Evolutionary conservation across 2,329 filamentous ascomycete species (phyloP).

Genomic region (Colletotrichum melonis): DNA sequence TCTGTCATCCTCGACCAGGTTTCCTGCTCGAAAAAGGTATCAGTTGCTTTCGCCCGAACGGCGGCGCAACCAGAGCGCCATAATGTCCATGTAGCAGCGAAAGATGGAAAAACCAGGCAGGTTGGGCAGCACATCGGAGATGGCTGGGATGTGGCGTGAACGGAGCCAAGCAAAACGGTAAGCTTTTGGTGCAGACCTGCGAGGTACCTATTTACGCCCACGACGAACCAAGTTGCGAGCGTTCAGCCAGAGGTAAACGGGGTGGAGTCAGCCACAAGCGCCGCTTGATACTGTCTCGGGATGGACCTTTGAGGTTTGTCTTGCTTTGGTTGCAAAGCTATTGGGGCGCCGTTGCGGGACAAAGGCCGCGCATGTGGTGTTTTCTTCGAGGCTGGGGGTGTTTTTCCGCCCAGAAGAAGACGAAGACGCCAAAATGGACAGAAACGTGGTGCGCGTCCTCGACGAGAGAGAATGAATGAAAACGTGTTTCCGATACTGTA

Average conservation of each 20-base stretch:
- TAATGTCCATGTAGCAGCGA: neutral
- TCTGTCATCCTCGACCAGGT: constrained; percentile 17
- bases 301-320: neutral
- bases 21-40: neutral
- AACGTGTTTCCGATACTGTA: neutral
- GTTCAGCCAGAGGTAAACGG: constrained; percentile 21
- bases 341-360: constrained; percentile 22
- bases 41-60: neutral
- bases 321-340: neutral
- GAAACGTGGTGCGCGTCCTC: neutral
- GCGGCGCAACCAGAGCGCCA: neutral
- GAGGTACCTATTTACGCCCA: neutral
- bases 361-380: neutral
- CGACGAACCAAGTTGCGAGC: neutral
- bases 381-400: neutral
- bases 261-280: constrained; percentile 29
- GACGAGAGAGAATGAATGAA: neutral
- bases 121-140: neutral
- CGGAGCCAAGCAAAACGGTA: constrained; percentile 13
- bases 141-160: constrained; percentile 15
- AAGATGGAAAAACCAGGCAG: neutral
- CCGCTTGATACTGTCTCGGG: constrained; percentile 19
- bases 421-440: neutral
- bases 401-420: neutral
- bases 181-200: neutral